Percentiles rank a stretch among this genome's conserved stretches.
phyloP scores from a whole-genome alignment of 768 basidiomycete species.

The Boletus edulis region DNA sequence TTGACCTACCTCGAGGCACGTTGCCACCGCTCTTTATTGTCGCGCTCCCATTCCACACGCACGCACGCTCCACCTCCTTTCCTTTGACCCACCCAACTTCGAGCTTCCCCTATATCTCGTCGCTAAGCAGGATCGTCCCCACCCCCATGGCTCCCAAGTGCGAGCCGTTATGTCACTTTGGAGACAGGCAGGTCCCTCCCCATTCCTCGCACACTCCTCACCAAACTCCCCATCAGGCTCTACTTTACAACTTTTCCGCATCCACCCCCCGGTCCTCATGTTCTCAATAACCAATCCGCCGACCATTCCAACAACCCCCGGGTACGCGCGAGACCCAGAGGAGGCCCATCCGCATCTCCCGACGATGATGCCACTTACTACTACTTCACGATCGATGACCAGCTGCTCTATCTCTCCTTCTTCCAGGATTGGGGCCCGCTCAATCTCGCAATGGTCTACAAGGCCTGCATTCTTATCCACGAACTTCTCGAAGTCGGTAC shows the following conservation, averaged over 20 bases:
- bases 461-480: constrained; percentile 88
- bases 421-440: constrained; percentile 94
- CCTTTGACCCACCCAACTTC: neutral
- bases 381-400: constrained; percentile 93
- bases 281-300: constrained; percentile 57
- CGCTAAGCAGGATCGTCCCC: neutral
- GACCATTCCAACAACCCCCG: constrained; percentile 56
- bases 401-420: constrained; percentile 89
- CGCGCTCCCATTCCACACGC: constrained; percentile 14
- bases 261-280: constrained; percentile 63
- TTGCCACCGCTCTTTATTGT: constrained; percentile 26
- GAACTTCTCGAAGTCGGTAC: constrained; percentile 75
- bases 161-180: constrained; percentile 78
- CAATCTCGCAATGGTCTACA: constrained; percentile 91
- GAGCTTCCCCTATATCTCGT: constrained; percentile 1
- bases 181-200: constrained; percentile 57
- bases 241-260: constrained; percentile 89
- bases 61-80: constrained; percentile 2
- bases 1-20: constrained; percentile 28
- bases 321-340: constrained; percentile 58
- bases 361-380: constrained; percentile 79
- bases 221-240: constrained; percentile 45
- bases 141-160: constrained; percentile 45
- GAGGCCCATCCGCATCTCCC: constrained; percentile 60
- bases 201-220: constrained; percentile 6